Evolutionary conservation across 2,329 filamentous ascomycete species (phyloP).

Genomic region (Monilinia fructicola): DNA sequence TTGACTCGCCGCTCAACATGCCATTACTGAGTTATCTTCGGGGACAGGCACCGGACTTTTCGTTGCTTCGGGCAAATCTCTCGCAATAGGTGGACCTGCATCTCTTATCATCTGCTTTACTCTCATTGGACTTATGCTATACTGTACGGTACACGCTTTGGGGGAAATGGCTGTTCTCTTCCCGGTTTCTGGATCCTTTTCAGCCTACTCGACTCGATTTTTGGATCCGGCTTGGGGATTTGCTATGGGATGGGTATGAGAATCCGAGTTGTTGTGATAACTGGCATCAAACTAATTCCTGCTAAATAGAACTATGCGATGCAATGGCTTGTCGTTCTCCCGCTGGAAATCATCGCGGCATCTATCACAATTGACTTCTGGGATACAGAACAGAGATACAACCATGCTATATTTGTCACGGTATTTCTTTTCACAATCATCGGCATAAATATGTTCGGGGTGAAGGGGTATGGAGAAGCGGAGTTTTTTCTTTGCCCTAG

Average conservation of each 20-base stretch:
- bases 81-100: constrained; percentile 73
- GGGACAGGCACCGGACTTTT: constrained; percentile 74
- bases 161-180: constrained; percentile 90
- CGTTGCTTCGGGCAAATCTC: constrained; percentile 73
- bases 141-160: constrained; percentile 86
- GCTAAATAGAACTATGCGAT: constrained; percentile 65
- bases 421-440: constrained; percentile 78
- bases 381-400: constrained; percentile 54
- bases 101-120: constrained; percentile 74
- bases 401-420: constrained; percentile 75
- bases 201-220: constrained; percentile 87
- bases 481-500: constrained; percentile 81
- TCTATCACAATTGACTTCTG: constrained; percentile 83
- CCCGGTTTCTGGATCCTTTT: constrained; percentile 88
- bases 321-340: constrained; percentile 82
- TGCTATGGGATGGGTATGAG: constrained; percentile 75
- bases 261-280: neutral
- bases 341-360: constrained; percentile 83
- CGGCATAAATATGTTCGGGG: constrained; percentile 81
- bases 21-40: constrained; percentile 9
- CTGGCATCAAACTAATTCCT: constrained; percentile 22
- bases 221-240: constrained; percentile 93
- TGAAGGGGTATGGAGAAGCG: constrained; percentile 85
- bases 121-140: constrained; percentile 83
- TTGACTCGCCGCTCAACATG: neutral